Percentiles rank a stretch among this genome's conserved stretches.
Evolutionary conservation across 352 stramenopile genomes (phyloP).

Genomic region (Pythium scleroteichum): DNA sequence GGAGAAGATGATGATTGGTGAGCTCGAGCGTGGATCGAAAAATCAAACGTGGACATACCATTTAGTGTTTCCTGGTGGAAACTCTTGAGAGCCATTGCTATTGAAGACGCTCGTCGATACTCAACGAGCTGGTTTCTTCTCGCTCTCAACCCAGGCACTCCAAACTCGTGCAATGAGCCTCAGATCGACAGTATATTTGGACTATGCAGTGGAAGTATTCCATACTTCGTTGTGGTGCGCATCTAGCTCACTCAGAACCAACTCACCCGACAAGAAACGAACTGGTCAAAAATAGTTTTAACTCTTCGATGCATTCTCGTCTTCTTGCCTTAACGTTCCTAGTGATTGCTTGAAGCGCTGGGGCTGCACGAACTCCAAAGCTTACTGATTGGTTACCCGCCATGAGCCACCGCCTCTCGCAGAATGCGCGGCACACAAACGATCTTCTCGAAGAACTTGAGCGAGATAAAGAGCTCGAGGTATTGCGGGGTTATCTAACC

Average conservation of each 20-base stretch:
- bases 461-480: constrained; percentile 85
- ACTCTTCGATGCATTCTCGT: too few species aligned
- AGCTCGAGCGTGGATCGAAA: not conserved
- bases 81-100: constrained; percentile 72
- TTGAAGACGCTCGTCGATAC: not conserved
- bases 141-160: too few species aligned
- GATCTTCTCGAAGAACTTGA: constrained; percentile 85
- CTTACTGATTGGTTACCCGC: too few species aligned
- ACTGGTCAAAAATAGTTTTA: not conserved
- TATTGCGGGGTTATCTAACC: constrained; percentile 83
- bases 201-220: too few species aligned
- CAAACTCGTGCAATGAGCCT: too few species aligned
- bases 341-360: not conserved
- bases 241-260: too few species aligned
- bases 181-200: too few species aligned
- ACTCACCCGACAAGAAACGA: constrained; percentile 3
- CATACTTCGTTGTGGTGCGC: too few species aligned
- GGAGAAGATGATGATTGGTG: not conserved
- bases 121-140: not conserved
- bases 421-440: constrained; percentile 79
- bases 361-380: too few species aligned
- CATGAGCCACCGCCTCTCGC: constrained; percentile 84
- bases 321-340: too few species aligned
- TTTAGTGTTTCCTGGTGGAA: constrained; percentile 80
- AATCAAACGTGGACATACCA: constrained; percentile 28